These are phyloP conservation scores for Bothriochloa decipiens DNA, from an alignment of 176 grass and related monocot genomes.

Conservation along the genomic window DNA sequence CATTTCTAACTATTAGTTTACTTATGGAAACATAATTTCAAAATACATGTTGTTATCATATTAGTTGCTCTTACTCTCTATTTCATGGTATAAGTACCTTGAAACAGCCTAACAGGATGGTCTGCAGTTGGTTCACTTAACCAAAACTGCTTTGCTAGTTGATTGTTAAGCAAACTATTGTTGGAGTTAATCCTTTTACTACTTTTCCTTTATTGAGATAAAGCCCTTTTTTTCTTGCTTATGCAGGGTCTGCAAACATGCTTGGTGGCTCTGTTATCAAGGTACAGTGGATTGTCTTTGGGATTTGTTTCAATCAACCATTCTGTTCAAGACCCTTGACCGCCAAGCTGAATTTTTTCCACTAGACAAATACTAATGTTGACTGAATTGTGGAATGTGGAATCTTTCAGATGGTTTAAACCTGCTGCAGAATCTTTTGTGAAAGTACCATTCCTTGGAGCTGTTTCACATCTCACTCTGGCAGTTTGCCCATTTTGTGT, in stretches of 20 bases:
- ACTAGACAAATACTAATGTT: not conserved
- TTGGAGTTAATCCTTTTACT: conserved; percentile 26
- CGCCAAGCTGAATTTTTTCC: not conserved
- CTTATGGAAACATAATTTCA: conserved; percentile 7
- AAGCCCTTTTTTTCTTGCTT: conserved; percentile 15
- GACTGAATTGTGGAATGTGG: conserved; percentile 32
- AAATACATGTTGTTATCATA: not conserved
- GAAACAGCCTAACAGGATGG: not conserved
- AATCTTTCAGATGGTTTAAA: conserved; percentile 89
- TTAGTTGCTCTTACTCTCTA: not conserved
- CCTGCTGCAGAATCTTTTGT: conserved; percentile 76
- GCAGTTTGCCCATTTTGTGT: conserved; percentile 81
- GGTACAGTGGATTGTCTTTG: conserved; percentile 46
- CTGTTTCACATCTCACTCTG: conserved; percentile 87
- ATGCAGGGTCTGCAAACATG: conserved; percentile 98
- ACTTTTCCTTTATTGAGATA: conserved; percentile 9
- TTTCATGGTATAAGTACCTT: conserved; percentile 5
- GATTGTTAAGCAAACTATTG: not conserved
- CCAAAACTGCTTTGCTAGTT: not conserved
- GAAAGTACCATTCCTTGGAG: conserved; percentile 89
- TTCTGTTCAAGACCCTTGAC: conserved; percentile 28
- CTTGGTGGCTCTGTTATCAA: conserved; percentile 89
- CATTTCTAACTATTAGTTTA: conserved; percentile 26
- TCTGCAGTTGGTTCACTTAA: not conserved
- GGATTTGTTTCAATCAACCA: conserved; percentile 36